Evolutionary conservation across 2,329 filamentous ascomycete species (phyloP).

Genomic region (Pleurostoma richardsiae): DNA sequence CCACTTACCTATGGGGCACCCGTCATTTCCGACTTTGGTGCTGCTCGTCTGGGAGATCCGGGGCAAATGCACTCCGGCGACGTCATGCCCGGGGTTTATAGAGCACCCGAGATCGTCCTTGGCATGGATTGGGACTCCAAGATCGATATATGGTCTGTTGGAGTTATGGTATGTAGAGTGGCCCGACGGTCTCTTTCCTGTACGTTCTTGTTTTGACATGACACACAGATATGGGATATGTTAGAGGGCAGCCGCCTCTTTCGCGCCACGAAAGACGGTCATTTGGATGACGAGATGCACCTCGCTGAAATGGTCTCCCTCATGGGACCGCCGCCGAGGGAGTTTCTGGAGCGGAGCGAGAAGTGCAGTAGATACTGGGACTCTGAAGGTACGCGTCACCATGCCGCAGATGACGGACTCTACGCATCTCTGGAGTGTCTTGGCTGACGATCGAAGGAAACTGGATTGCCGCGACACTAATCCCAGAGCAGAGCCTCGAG

Average conservation of each 20-base stretch:
- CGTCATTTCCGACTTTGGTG: slow-evolving; percentile 24
- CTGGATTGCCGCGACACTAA: slow-evolving; percentile 17
- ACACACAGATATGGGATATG: slow-evolving; percentile 22
- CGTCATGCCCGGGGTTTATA: slow-evolving; percentile 25
- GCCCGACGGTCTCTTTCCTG: neutral
- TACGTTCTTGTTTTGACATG: neutral
- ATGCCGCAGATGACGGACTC: neutral
- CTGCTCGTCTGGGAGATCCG: slow-evolving; percentile 16
- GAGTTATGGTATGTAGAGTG: slow-evolving; percentile 17
- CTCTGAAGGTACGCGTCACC: slow-evolving; percentile 9
- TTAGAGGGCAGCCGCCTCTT: slow-evolving; percentile 23
- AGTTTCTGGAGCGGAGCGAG: slow-evolving; percentile 24
- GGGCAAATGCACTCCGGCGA: slow-evolving; percentile 15
- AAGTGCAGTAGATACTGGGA: slow-evolving; percentile 14
- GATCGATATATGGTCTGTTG: slow-evolving; percentile 28
- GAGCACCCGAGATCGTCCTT: slow-evolving; percentile 26
- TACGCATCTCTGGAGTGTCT: neutral
- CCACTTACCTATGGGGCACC: slow-evolving; percentile 15
- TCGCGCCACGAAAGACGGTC: slow-evolving; percentile 11
- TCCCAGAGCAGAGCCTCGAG: slow-evolving; percentile 18
- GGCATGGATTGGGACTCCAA: slow-evolving; percentile 25
- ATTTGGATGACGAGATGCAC: slow-evolving; percentile 19
- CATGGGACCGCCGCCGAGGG: slow-evolving; percentile 26
- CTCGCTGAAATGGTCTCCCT: slow-evolving; percentile 29
- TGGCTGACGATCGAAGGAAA: slow-evolving; percentile 12